Base-by-base conservation (phyloP, 495 filamentous ascomycete species). In the Lasiosphaeris hirsuta region DNA sequence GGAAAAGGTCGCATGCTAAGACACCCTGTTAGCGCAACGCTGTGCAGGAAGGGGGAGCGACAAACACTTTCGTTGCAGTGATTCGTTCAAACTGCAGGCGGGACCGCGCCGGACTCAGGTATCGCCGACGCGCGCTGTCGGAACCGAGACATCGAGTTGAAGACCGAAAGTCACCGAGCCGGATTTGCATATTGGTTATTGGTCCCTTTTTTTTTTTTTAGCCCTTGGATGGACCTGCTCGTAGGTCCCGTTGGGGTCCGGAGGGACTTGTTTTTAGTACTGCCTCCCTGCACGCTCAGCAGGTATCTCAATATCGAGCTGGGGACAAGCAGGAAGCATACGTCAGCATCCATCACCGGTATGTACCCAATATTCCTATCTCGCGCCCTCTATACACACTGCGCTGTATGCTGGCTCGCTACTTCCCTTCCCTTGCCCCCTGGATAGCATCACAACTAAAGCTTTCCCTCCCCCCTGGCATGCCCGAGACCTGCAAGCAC, bases 401-500 rank as follows among this genome's bases (percentile, higher is more conserved):
- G 19, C 23, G 10, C 36, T 14, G 23, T 13, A 23, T 19, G 4
- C 45, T 48, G 15, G 17, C 3, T 5, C 45, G 13, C 45, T 48
- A 23, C 15, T 23, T 23, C 13, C 9, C 30, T 30, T 34, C 14
- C 46, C 46, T 15, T 49, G 11, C 33, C 18, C 46, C 33, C 49
- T 15, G 30, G 49, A 51, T 40, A 51, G 49, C 36, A 51, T 51
- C 49, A 51, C 18, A 11, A 17, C 30, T 35, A 10, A 33, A 30
- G 34, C 10, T 17, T 19, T 6, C 10, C n/a, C 46, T 15, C 23
- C 23, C 35, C 46, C 45, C 19, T 34, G 17, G 14, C 17, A 15
- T 51, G 48, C 48, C 48, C n/a, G 35, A 38, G 33, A 13, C 35
- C 49, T 51, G 34, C 34, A 51, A 51, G 49, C 35, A 51, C 49